These are phyloP conservation scores for Melanomma pulvis-pyrius DNA, from an alignment of 495 filamentous ascomycete species.

Conservation along the genomic window DNA sequence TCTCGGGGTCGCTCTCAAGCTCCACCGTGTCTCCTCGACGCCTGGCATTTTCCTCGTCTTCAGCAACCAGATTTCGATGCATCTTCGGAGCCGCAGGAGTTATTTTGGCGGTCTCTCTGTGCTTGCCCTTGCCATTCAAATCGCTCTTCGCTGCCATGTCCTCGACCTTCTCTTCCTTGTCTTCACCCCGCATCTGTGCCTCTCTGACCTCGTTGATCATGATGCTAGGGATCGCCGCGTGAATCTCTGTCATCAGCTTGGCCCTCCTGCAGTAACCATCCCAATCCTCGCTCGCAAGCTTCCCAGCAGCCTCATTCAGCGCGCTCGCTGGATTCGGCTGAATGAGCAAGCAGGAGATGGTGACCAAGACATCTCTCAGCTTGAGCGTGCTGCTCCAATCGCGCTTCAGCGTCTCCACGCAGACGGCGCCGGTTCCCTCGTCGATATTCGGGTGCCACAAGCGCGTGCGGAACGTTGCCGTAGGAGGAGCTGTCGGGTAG, in stretches of 20 bases:
- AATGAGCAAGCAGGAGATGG: constrained; percentile 72
- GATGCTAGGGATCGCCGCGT: constrained; percentile 58
- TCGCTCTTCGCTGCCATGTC: constrained; percentile 17
- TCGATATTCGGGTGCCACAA: constrained; percentile 79
- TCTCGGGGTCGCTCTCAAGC: constrained; percentile 33
- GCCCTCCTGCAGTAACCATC: constrained; percentile 63
- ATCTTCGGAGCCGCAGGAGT: constrained; percentile 4
- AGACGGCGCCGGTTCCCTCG: constrained; percentile 65
- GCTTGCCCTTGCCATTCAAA: constrained; percentile 14
- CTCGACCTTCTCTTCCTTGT: constrained; percentile 38
- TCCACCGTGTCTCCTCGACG: constrained; percentile 18
- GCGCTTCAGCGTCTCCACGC: constrained; percentile 72
- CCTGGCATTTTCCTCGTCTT: constrained; percentile 35
- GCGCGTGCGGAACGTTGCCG: constrained; percentile 66
- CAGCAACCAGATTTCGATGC: background rate
- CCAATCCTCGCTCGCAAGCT: constrained; percentile 65
- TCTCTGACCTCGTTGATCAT: constrained; percentile 50
- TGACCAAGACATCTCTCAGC: constrained; percentile 65
- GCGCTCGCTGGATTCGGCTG: constrained; percentile 73
- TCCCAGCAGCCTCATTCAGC: constrained; percentile 66
- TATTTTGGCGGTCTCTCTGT: constrained; percentile 1
- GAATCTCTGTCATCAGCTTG: constrained; percentile 67
- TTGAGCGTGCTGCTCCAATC: constrained; percentile 67
- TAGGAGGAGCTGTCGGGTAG: constrained; percentile 68
- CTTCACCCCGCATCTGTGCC: constrained; percentile 65